Conservation (phyloP, 1,284 basidiomycete genomes). For the Ganoderma sp. region DNA sequence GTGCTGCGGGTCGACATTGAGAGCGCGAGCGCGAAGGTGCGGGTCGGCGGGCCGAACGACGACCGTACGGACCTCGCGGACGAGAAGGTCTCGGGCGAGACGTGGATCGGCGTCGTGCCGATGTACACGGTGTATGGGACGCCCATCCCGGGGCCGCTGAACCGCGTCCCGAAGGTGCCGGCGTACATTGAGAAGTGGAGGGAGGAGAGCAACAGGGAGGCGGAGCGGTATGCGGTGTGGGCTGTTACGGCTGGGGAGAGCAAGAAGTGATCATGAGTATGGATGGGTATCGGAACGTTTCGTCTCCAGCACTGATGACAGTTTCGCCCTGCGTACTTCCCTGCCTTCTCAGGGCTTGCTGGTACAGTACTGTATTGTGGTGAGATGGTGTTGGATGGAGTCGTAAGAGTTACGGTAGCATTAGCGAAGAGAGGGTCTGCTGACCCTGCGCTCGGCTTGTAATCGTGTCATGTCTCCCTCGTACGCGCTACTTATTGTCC, state of each 20-base stretch:
- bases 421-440: background rate
- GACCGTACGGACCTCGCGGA: background rate
- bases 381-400: background rate
- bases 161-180: background rate
- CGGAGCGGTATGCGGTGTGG: constrained; percentile 2
- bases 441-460: background rate
- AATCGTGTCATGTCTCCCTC: background rate
- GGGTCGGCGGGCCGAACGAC: background rate
- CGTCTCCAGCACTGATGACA: background rate
- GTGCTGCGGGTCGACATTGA: background rate
- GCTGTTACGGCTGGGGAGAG: background rate
- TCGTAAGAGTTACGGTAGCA: background rate
- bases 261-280: background rate
- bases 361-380: background rate
- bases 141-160: background rate
- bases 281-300: background rate
- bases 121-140: background rate
- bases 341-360: background rate
- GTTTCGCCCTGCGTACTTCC: background rate
- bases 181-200: background rate
- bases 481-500: background rate
- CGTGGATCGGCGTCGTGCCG: constrained; percentile 1
- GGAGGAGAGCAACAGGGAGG: background rate
- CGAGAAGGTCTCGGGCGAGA: background rate
- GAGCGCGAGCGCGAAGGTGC: constrained; percentile 3